Evolutionary conservation across 2,329 filamentous ascomycete species (phyloP).

Genomic region (Cryphonectria parasitica): DNA sequence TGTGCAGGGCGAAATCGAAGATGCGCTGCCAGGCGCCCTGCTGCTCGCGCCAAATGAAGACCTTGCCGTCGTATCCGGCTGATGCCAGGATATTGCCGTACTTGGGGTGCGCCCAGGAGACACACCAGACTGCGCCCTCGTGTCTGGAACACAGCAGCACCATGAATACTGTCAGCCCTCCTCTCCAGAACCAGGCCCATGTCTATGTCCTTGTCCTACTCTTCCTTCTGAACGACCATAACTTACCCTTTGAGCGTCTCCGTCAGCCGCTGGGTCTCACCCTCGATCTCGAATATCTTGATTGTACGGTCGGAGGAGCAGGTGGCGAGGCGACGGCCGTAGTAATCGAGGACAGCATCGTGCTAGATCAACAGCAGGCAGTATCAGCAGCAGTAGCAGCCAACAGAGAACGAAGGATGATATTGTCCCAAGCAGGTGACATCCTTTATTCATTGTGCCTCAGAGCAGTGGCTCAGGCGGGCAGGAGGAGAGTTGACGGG

Average conservation of each 20-base stretch:
- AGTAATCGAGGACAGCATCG: slow-evolving; percentile 98
- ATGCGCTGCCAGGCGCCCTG: slow-evolving; percentile 77
- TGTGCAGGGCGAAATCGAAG: slow-evolving; percentile 92
- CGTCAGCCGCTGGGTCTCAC: slow-evolving; percentile 83
- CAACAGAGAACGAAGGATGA: slow-evolving; percentile 18
- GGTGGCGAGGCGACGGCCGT: slow-evolving; percentile 92
- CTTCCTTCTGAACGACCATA: slow-evolving; percentile 18
- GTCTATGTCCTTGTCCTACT: neutral
- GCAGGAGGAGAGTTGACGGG: neutral
- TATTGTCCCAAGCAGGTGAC: slow-evolving; percentile 24
- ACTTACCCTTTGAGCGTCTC: slow-evolving; percentile 92
- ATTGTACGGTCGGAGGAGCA: slow-evolving; percentile 98
- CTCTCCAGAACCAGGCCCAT: no score
- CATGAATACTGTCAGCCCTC: slow-evolving; percentile 5
- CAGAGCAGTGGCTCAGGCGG: slow-evolving; percentile 7
- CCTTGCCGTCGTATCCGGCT: slow-evolving; percentile 95
- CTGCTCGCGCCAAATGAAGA: slow-evolving; percentile 97
- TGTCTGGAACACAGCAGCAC: slow-evolving; percentile 65
- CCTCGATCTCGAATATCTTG: slow-evolving; percentile 98
- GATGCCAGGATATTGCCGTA: slow-evolving; percentile 98
- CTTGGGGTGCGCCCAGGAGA: slow-evolving; percentile 97
- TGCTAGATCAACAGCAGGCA: slow-evolving; percentile 61
- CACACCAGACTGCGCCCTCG: slow-evolving; percentile 96
- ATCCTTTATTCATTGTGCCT: slow-evolving; percentile 17
- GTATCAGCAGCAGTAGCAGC: slow-evolving; percentile 20